Conservation (phyloP, 768 basidiomycete genomes). For the Russula griseocarnosa region DNA sequence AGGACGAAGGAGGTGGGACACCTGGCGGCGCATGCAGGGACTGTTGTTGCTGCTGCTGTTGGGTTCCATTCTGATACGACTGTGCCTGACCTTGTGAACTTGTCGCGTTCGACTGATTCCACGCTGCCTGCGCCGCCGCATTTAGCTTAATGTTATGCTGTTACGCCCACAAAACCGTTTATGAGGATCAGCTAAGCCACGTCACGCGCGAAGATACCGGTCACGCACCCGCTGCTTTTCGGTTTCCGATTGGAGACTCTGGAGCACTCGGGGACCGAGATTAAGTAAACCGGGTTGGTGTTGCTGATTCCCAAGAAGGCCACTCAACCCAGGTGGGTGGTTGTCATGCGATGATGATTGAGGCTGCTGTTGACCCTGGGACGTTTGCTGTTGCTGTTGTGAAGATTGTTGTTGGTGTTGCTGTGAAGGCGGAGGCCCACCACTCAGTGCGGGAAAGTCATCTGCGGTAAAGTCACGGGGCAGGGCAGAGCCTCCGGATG, state of each 20-base stretch:
- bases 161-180: neutral
- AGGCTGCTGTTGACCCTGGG: slow-evolving; percentile 29
- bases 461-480: slow-evolving; percentile 77
- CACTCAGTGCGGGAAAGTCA: slow-evolving; percentile 85
- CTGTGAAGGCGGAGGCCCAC: slow-evolving; percentile 48
- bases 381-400: slow-evolving; percentile 32
- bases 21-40: slow-evolving; percentile 55
- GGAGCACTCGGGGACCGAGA: slow-evolving; percentile 39
- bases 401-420: slow-evolving; percentile 35
- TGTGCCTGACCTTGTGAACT: slow-evolving; percentile 34
- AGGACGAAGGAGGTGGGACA: slow-evolving; percentile 41
- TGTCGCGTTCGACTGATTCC: slow-evolving; percentile 56
- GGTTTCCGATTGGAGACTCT: slow-evolving; percentile 52
- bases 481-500: slow-evolving; percentile 38
- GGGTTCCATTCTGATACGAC: slow-evolving; percentile 46
- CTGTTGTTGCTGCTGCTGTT: slow-evolving; percentile 40
- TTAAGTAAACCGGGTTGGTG: slow-evolving; percentile 72
- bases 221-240: slow-evolving; percentile 66
- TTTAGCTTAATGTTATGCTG: slow-evolving; percentile 55
- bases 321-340: slow-evolving; percentile 78
- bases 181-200: slow-evolving; percentile 17
- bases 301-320: slow-evolving; percentile 49
- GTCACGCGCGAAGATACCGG: slow-evolving; percentile 12
- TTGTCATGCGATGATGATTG: slow-evolving; percentile 34
- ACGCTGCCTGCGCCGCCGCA: slow-evolving; percentile 57